Conservation (phyloP, 2,329 filamentous ascomycete species). For the Aspergillus nomiae region DNA sequence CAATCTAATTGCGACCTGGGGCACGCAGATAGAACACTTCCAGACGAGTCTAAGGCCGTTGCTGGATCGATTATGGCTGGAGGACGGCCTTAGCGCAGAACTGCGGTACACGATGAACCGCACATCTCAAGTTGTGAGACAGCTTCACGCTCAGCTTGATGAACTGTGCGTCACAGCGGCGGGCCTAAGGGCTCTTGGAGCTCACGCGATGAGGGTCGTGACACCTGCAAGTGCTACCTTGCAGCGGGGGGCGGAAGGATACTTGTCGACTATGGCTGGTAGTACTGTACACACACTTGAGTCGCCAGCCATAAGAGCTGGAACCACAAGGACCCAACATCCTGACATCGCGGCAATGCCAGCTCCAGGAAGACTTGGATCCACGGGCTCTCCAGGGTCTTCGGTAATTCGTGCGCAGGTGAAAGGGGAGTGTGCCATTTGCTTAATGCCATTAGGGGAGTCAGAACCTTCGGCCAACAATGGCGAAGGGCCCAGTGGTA, state of each 20-base stretch:
- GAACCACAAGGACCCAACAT: not conserved
- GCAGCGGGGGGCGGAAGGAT: not conserved
- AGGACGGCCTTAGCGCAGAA: not conserved
- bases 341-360: not conserved
- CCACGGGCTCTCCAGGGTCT: rapidly evolving
- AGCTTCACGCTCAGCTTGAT: no score
- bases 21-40: not conserved
- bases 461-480: not conserved
- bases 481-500: not conserved
- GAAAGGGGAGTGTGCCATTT: not conserved
- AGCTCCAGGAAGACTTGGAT: no score
- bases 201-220: no score
- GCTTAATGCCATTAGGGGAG: not conserved
- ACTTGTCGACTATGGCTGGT: not conserved
- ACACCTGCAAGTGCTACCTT: no score
- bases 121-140: not conserved
- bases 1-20: not conserved
- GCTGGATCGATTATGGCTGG: no score
- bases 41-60: no score
- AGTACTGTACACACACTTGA: not conserved
- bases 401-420: not conserved
- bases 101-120: not conserved
- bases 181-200: no score
- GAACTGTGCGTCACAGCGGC: no score
- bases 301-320: not conserved